Evolutionary conservation across 352 stramenopile genomes (phyloP).

Genomic region (Hyaloperonospora arabidopsidis): DNA sequence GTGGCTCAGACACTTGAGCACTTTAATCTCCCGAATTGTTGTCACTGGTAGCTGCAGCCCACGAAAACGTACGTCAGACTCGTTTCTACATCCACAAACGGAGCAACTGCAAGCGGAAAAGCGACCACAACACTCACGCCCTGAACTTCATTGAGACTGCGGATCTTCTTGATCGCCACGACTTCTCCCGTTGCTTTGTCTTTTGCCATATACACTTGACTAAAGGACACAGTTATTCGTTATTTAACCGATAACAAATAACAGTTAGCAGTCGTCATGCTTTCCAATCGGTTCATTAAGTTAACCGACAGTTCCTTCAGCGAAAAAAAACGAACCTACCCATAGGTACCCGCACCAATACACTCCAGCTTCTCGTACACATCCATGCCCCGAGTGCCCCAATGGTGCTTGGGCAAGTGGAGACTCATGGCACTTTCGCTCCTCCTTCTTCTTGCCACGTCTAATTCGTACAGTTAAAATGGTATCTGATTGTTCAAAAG

Average conservation of each 20-base stretch:
- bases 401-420: constrained; percentile 77
- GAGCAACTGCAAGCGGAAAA: constrained; percentile 6
- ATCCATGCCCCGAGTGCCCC: constrained; percentile 75
- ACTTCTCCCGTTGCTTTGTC: constrained; percentile 76
- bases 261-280: not conserved
- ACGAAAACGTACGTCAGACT: constrained; percentile 3
- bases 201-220: constrained; percentile 86
- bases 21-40: constrained; percentile 97
- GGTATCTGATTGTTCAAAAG: constrained; percentile 7
- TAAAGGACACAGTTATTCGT: constrained; percentile 19
- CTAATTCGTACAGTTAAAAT: not conserved
- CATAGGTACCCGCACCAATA: constrained; percentile 85
- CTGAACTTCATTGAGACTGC: constrained; percentile 85
- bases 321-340: constrained; percentile 30
- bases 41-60: constrained; percentile 84
- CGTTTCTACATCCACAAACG: not conserved
- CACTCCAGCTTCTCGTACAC: constrained; percentile 87
- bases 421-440: constrained; percentile 54
- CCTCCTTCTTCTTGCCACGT: not conserved
- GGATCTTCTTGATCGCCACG: constrained; percentile 90
- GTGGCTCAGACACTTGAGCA: constrained; percentile 94
- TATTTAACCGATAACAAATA: not conserved
- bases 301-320: not conserved
- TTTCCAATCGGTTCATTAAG: not conserved
- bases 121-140: constrained; percentile 43